These are phyloP conservation scores for Thalassiosira sp. DNA, from an alignment of 352 stramenopile species.

Conservation along the genomic window DNA sequence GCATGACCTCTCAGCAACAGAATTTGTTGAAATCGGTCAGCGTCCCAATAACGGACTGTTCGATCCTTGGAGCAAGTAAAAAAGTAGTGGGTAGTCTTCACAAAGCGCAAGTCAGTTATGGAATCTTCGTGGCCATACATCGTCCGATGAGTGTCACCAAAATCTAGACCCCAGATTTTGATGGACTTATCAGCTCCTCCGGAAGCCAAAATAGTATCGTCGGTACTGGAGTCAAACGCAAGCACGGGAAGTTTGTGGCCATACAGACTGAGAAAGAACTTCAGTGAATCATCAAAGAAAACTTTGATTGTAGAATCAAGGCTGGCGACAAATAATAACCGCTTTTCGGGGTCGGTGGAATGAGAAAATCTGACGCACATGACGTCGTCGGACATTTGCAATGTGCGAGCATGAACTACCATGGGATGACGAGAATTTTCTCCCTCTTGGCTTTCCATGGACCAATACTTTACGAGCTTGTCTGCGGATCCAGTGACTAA, in stretches of 20 bases:
- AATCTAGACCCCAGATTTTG: constrained; percentile 99
- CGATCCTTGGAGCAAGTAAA: constrained; percentile 98
- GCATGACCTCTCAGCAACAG: constrained; percentile 85
- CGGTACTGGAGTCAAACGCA: constrained; percentile 95
- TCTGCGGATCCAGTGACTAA: constrained; percentile 96
- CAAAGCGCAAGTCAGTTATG: constrained; percentile 95
- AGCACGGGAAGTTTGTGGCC: constrained; percentile 98
- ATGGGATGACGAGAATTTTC: constrained; percentile 82
- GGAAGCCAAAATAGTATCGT: constrained; percentile 96
- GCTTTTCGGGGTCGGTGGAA: constrained; percentile 84
- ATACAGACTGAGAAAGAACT: constrained; percentile 99
- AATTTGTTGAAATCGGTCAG: constrained; percentile 95
- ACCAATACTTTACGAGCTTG: constrained; percentile 98
- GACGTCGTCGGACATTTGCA: constrained; percentile 99
- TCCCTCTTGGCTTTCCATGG: constrained; percentile 89
- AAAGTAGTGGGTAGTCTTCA: constrained; percentile 95
- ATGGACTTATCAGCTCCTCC: constrained; percentile 98
- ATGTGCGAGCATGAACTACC: constrained; percentile 91
- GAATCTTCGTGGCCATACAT: constrained; percentile 98
- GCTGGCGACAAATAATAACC: constrained; percentile 78
- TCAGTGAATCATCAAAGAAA: constrained; percentile 99
- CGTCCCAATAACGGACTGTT: constrained; percentile 97
- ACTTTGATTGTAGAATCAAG: constrained; percentile 98
- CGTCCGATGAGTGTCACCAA: constrained; percentile 98
- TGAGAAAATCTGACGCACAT: constrained; percentile 96